A percentile compares a stretch with the other conserved stretches of the same genome.
Conservation (phyloP, 2,329 filamentous ascomycete genomes). For the Rhynchosporium agropyri region DNA sequence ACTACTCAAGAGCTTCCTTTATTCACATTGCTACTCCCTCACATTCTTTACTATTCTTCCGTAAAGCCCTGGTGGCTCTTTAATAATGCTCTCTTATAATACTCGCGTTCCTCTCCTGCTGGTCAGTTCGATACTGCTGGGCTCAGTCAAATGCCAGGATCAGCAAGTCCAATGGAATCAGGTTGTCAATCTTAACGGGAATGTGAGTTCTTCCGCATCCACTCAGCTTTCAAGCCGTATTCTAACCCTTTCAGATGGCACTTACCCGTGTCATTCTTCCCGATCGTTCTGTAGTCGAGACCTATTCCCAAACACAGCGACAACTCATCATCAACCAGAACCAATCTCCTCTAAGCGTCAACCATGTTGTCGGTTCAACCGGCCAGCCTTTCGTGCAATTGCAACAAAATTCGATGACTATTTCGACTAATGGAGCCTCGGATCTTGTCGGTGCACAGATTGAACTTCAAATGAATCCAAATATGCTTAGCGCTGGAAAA, state of each 20-base stretch:
- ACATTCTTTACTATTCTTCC: background rate
- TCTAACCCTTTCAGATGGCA: constrained; percentile 21
- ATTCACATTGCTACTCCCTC: too few relatives aligned
- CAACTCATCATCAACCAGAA: constrained; percentile 30
- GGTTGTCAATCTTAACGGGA: constrained; percentile 30
- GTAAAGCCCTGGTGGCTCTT: constrained; percentile 14
- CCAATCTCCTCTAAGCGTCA: constrained; percentile 21
- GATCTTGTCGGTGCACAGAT: constrained; percentile 31
- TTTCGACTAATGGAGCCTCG: constrained; percentile 26
- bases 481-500: constrained; percentile 19
- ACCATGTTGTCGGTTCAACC: constrained; percentile 29
- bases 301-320: constrained; percentile 28
- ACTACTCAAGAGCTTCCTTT: too few relatives aligned
- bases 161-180: constrained; percentile 30
- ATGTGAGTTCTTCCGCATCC: constrained; percentile 21
- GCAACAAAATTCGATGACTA: constrained; percentile 28
- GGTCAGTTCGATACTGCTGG: constrained; percentile 12
- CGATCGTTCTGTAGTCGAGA: constrained; percentile 29
- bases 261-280: constrained; percentile 26
- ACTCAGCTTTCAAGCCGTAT: background rate
- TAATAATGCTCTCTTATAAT: constrained; percentile 13
- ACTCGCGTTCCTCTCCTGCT: constrained; percentile 1
- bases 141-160: constrained; percentile 20
- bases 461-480: constrained; percentile 25
- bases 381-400: constrained; percentile 30